phyloP scores from a whole-genome alignment of 2,329 filamentous ascomycete genomes.

The Penicillium sp. region DNA sequence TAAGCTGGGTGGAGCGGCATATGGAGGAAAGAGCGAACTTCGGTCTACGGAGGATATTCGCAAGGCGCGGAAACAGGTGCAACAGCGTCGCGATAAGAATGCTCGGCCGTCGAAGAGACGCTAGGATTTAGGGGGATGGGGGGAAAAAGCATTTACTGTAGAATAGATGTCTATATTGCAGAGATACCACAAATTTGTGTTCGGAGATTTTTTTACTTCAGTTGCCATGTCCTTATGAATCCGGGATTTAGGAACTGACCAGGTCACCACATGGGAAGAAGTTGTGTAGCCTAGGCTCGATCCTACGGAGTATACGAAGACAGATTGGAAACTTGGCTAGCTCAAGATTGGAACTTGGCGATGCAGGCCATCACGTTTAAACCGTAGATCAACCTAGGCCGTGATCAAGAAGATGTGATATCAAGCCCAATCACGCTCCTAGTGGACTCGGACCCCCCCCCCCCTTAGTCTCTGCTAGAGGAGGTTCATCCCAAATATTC shows the following conservation, averaged over 20 bases:
- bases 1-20: conserved; percentile 38
- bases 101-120: conserved; percentile 67
- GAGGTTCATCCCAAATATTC: background rate
- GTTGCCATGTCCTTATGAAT: background rate
- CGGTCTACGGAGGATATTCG: conserved; percentile 80
- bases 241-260: conserved; percentile 1
- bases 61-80: conserved; percentile 73
- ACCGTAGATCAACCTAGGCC: background rate
- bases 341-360: conserved; percentile 1
- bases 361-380: conserved; percentile 10
- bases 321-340: background rate
- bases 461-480: background rate
- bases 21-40: conserved; percentile 73
- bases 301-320: background rate
- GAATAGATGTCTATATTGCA: conserved; percentile 19
- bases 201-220: background rate
- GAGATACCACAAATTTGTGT: conserved; percentile 14
- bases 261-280: conserved; percentile 9
- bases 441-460: background rate
- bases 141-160: conserved; percentile 3
- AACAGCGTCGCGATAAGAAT: conserved; percentile 81
- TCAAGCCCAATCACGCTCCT: conserved; percentile 5
- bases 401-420: conserved; percentile 7
- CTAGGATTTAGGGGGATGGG: background rate
- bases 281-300: background rate